These are phyloP conservation scores for Dictyostelium firmibasis DNA, from an alignment of 78 protist species.

Conservation along the genomic window DNA sequence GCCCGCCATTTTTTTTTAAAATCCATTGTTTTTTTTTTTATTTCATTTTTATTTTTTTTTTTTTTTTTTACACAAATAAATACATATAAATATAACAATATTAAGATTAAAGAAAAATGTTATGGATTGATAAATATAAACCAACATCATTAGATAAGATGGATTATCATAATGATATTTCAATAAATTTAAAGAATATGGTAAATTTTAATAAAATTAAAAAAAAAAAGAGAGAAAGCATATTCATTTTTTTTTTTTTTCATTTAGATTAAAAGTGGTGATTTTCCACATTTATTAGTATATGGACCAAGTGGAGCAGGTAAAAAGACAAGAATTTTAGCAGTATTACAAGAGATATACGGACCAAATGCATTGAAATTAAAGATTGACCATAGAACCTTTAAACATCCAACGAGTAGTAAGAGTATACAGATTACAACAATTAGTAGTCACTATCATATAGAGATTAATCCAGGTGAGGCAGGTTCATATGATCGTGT, in stretches of 20 bases:
- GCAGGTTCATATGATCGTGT: conserved; percentile 93
- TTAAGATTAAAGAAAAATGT: conserved; percentile 66
- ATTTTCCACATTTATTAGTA: conserved; percentile 97
- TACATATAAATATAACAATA: not conserved
- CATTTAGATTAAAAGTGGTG: conserved; percentile 68
- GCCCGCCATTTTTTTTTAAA: not conserved
- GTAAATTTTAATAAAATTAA: conserved; percentile 11
- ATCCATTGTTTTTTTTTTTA: not conserved
- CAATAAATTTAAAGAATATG: conserved; percentile 80
- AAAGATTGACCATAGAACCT: conserved; percentile 74
- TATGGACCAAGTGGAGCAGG: conserved; percentile 99
- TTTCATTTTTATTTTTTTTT: not conserved
- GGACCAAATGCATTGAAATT: conserved; percentile 91
- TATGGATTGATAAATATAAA: conserved; percentile 98
- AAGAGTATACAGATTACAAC: conserved; percentile 87
- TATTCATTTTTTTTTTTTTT: not conserved
- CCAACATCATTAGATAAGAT: conserved; percentile 91
- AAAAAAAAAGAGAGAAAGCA: not conserved
- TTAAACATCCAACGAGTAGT: conserved; percentile 52
- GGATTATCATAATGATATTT: conserved; percentile 83
- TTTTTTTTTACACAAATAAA: not conserved
- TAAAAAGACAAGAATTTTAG: conserved; percentile 95
- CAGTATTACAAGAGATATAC: conserved; percentile 92
- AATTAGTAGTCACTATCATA: conserved; percentile 88
- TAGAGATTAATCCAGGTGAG: conserved; percentile 97